A percentile compares a stretch with the other conserved stretches of the same genome.
Conservation (phyloP, 768 basidiomycete genomes). For the Amanita molliuscula region DNA sequence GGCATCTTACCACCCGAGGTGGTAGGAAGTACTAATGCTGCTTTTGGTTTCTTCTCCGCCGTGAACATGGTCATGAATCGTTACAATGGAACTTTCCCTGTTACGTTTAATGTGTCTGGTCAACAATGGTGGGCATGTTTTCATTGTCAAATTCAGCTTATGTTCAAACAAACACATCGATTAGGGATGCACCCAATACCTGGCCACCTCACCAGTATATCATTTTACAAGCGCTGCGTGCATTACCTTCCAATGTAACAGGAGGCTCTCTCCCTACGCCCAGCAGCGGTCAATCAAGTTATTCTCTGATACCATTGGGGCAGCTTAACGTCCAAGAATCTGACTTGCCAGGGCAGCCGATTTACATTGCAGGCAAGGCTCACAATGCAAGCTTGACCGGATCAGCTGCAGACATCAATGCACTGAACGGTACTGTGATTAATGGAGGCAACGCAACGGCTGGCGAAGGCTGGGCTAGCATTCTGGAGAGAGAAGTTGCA, state of each 20-base stretch:
- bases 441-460: slow-evolving; percentile 55
- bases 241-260: slow-evolving; percentile 66
- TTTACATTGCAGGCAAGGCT: slow-evolving; percentile 18
- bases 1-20: slow-evolving; percentile 75
- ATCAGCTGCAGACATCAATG: slow-evolving; percentile 51
- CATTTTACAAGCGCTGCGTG: slow-evolving; percentile 61
- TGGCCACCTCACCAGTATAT: slow-evolving; percentile 89
- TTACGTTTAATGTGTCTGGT: slow-evolving; percentile 69
- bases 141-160: background rate
- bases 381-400: slow-evolving; percentile 43
- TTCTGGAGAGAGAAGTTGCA: slow-evolving; percentile 61
- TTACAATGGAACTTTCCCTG: slow-evolving; percentile 83
- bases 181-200: slow-evolving; percentile 76
- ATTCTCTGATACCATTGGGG: slow-evolving; percentile 60
- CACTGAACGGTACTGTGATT: slow-evolving; percentile 38
- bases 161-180: background rate
- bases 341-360: slow-evolving; percentile 59
- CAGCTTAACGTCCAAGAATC: slow-evolving; percentile 73
- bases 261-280: slow-evolving; percentile 42
- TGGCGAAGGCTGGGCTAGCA: slow-evolving; percentile 56
- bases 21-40: slow-evolving; percentile 38
- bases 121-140: slow-evolving; percentile 56
- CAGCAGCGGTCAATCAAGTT: slow-evolving; percentile 42
- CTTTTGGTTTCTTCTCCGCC: slow-evolving; percentile 65
- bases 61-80: slow-evolving; percentile 71